These are phyloP conservation scores for Remersonia thermophila DNA, from an alignment of 2,329 filamentous ascomycete species.

Conservation along the genomic window DNA sequence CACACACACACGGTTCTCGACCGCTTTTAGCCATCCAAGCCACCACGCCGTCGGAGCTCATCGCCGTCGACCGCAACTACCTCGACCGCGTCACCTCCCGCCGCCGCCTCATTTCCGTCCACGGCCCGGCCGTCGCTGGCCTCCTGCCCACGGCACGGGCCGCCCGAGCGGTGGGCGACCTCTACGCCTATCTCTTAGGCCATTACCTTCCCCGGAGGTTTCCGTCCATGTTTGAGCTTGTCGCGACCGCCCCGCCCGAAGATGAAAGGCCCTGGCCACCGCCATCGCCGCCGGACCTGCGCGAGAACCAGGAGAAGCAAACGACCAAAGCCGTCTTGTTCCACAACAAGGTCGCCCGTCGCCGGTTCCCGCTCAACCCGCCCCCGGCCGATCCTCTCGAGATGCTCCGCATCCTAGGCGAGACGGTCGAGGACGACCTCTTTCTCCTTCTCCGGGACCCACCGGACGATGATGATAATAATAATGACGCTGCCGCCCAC, in stretches of 20 bases:
- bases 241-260: constrained; percentile 6
- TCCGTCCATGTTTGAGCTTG: constrained; percentile 33
- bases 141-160: constrained; percentile 27
- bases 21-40: constrained; percentile 5
- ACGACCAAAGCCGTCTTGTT: constrained; percentile 10
- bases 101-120: constrained; percentile 25
- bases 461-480: constrained; percentile 2
- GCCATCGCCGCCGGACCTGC: too few species aligned
- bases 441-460: constrained; percentile 34
- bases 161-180: constrained; percentile 29
- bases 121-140: constrained; percentile 31
- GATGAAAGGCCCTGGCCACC: too few species aligned
- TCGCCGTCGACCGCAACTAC: constrained; percentile 41
- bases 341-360: constrained; percentile 29
- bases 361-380: constrained; percentile 18
- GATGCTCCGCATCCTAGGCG: constrained; percentile 31
- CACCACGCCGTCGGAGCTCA: constrained; percentile 31
- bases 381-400: constrained; percentile 20
- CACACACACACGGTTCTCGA: too few species aligned
- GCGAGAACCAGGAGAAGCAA: too few species aligned
- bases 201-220: constrained; percentile 37
- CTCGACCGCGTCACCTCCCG: constrained; percentile 30
- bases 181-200: constrained; percentile 35
- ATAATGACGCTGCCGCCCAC: too few species aligned
- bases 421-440: constrained; percentile 43